These are phyloP conservation scores for Lachancea waltii DNA, from an alignment of 805 yeast species.

Conservation along the genomic window DNA sequence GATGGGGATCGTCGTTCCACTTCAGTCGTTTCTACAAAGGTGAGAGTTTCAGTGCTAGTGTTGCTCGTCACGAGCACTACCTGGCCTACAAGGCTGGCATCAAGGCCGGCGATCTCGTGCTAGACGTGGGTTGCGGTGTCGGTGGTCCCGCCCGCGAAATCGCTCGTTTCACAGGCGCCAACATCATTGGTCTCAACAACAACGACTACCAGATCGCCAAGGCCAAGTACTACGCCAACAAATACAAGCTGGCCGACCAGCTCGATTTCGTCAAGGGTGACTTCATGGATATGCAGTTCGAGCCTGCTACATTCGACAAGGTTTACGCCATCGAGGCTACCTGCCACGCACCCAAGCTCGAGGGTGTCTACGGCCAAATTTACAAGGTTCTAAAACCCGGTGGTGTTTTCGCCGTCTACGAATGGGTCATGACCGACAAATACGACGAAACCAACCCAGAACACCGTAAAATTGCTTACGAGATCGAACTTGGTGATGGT, in stretches of 20 bases:
- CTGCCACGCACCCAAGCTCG: slow-evolving; percentile 93
- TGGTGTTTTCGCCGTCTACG: slow-evolving; percentile 95
- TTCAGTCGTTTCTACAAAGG: slow-evolving; percentile 91
- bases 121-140: slow-evolving; percentile 98
- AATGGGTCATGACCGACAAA: slow-evolving; percentile 97
- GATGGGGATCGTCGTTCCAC: slow-evolving; percentile 99
- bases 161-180: slow-evolving; percentile 80
- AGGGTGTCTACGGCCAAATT: slow-evolving; percentile 92
- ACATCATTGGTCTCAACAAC: slow-evolving; percentile 86
- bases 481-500: slow-evolving; percentile 98
- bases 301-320: slow-evolving; percentile 84
- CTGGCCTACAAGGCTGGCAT: slow-evolving; percentile 83
- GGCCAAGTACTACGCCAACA: slow-evolving; percentile 74
- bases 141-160: slow-evolving; percentile 99
- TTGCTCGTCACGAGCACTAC: slow-evolving; percentile 96
- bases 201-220: slow-evolving; percentile 95
- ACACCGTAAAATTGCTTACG: slow-evolving; percentile 93
- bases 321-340: slow-evolving; percentile 99
- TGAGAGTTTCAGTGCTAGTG: slow-evolving; percentile 88
- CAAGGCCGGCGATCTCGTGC: slow-evolving; percentile 71
- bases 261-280: slow-evolving; percentile 91
- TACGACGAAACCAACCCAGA: slow-evolving; percentile 82
- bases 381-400: slow-evolving; percentile 96
- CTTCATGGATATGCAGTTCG: slow-evolving; percentile 98
- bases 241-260: slow-evolving; percentile 59